Conservation (phyloP, 345 rosid genomes). For the Balakata baccata region DNA sequence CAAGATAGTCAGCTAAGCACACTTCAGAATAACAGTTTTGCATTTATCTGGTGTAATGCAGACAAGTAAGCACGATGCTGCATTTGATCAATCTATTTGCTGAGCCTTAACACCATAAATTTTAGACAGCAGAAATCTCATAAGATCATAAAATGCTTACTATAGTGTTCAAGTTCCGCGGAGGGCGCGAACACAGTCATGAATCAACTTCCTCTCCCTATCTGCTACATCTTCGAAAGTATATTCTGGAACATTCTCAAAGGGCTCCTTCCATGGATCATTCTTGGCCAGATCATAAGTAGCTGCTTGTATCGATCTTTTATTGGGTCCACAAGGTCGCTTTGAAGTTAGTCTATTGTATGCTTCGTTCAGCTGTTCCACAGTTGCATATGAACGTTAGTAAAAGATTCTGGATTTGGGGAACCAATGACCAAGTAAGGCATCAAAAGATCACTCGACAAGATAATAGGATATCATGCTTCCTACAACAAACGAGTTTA, state of each 20-base stretch:
- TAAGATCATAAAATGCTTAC: constrained; percentile 7
- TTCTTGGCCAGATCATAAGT: constrained; percentile 83
- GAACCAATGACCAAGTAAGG: too few species aligned
- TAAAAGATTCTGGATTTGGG: not conserved
- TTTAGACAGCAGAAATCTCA: not conserved
- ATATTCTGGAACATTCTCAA: constrained; percentile 70
- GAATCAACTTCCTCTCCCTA: constrained; percentile 89
- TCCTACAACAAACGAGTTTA: too few species aligned
- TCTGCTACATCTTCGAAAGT: constrained; percentile 76
- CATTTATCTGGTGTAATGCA: too few species aligned
- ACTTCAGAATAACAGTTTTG: too few species aligned
- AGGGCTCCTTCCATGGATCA: constrained; percentile 73
- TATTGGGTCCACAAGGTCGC: constrained; percentile 86
- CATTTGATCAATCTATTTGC: too few species aligned
- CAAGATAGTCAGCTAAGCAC: too few species aligned
- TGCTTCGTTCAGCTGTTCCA: constrained; percentile 60
- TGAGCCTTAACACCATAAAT: not conserved
- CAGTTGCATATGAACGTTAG: not conserved
- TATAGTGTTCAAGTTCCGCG: constrained; percentile 49
- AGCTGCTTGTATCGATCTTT: constrained; percentile 68
- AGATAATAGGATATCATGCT: too few species aligned
- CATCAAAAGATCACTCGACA: too few species aligned
- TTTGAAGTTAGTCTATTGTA: constrained; percentile 60
- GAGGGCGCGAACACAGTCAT: constrained; percentile 53
- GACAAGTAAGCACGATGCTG: too few species aligned